phyloP scores from a whole-genome alignment of 257 asterid species.

The Forsythia viridissima region DNA sequence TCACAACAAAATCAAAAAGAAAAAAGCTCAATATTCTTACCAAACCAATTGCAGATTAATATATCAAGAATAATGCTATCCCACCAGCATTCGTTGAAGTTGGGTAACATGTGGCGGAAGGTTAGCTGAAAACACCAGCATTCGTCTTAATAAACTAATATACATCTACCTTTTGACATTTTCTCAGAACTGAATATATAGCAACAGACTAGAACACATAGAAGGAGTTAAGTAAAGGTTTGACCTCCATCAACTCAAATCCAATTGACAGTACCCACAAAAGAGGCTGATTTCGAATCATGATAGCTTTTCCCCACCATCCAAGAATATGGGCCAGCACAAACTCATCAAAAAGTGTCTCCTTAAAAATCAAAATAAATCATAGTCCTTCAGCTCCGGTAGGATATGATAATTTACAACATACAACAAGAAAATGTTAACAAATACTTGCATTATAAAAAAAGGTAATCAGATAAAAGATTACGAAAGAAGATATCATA shows the following conservation, averaged over 20 bases:
- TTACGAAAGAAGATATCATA: constrained; percentile 50
- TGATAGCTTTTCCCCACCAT: constrained; percentile 99
- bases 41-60: constrained; percentile 97
- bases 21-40: constrained; percentile 43
- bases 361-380: constrained; percentile 45
- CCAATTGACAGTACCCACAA: constrained; percentile 92
- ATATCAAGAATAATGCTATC: constrained; percentile 95
- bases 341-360: constrained; percentile 96
- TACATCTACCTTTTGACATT: constrained; percentile 5
- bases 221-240: not conserved
- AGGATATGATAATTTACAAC: not conserved
- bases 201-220: not conserved
- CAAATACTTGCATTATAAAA: not conserved
- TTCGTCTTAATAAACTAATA: constrained; percentile 22
- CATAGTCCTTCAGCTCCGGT: constrained; percentile 19
- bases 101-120: constrained; percentile 96
- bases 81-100: constrained; percentile 99
- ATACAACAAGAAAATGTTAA: not conserved
- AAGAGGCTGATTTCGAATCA: constrained; percentile 98
- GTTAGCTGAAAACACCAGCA: constrained; percentile 71
- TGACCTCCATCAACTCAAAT: constrained; percentile 96
- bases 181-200: constrained; percentile 11
- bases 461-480: not conserved
- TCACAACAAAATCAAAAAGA: constrained; percentile 11
- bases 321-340: constrained; percentile 97